Evolutionary conservation across 2,329 filamentous ascomycete genomes (phyloP).

Genomic region (Botrytis fabae): DNA sequence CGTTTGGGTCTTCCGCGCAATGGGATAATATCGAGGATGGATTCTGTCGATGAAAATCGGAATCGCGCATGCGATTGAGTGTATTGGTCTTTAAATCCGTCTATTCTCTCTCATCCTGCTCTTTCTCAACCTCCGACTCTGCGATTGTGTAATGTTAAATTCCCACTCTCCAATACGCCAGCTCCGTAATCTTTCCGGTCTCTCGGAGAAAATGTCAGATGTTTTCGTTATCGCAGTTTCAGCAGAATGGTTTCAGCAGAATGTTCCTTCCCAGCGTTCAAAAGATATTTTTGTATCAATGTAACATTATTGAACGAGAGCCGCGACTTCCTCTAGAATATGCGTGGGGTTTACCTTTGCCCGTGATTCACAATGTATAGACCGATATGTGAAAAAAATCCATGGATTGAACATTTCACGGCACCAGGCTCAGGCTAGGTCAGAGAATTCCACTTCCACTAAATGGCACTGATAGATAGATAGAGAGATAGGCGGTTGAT

Average conservation of each 20-base stretch:
- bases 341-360: conserved; percentile 6
- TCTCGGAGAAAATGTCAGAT: conserved; percentile 13
- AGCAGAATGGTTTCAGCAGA: too few relatives aligned
- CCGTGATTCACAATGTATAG: conserved; percentile 4
- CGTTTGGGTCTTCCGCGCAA: not conserved
- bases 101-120: conserved; percentile 20
- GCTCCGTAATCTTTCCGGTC: conserved; percentile 15
- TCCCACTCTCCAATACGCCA: not conserved
- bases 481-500: conserved; percentile 18
- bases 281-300: not conserved
- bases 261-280: not conserved
- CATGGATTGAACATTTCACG: conserved; percentile 5
- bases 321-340: conserved; percentile 8
- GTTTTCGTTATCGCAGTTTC: conserved; percentile 3
- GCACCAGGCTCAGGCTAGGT: not conserved
- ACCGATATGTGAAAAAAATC: not conserved
- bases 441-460: conserved; percentile 5
- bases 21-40: not conserved
- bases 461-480: conserved; percentile 7
- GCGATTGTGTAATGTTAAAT: conserved; percentile 7
- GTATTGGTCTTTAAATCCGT: not conserved
- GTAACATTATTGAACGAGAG: conserved; percentile 16
- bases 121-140: conserved; percentile 9
- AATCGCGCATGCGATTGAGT: conserved; percentile 16
- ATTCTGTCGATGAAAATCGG: not conserved